Conservation (phyloP, 106 monocot genomes). For the Dendrobium officinale region DNA sequence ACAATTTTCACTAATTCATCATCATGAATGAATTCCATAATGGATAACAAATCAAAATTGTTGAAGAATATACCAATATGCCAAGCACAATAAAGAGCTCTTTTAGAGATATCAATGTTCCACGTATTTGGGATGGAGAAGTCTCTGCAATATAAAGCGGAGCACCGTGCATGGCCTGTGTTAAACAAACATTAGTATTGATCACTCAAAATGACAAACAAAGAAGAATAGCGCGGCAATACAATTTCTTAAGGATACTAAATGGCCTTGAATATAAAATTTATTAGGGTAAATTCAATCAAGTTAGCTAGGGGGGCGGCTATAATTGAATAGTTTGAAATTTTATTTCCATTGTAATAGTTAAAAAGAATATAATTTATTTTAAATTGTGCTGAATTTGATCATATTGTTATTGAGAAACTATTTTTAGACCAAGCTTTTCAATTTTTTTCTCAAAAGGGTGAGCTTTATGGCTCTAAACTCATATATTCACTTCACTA, state of each 20-base stretch:
- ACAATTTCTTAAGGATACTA: no score
- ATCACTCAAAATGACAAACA: background rate
- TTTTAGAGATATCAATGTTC: slow-evolving; percentile 94
- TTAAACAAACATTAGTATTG: background rate
- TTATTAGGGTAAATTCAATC: no score
- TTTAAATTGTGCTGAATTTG: background rate
- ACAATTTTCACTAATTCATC: slow-evolving; percentile 4
- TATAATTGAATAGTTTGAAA: no score
- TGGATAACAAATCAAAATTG: background rate
- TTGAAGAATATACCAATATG: slow-evolving; percentile 53
- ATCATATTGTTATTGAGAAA: background rate
- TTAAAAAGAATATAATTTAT: background rate
- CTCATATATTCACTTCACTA: background rate
- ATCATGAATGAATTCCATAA: slow-evolving; percentile 3
- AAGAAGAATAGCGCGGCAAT: no score
- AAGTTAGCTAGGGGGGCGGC: no score
- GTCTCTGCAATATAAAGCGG: slow-evolving; percentile 98
- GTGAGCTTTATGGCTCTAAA: background rate
- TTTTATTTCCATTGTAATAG: background rate
- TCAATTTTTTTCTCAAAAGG: background rate
- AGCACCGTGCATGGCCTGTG: slow-evolving; percentile 97
- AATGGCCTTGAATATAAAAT: no score
- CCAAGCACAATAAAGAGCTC: slow-evolving; percentile 96
- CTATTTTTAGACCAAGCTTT: background rate
- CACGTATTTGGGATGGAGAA: slow-evolving; percentile 89